phyloP scores from a whole-genome alignment of 176 grass and related monocot species.

The Hsuehochloa calcarea region DNA sequence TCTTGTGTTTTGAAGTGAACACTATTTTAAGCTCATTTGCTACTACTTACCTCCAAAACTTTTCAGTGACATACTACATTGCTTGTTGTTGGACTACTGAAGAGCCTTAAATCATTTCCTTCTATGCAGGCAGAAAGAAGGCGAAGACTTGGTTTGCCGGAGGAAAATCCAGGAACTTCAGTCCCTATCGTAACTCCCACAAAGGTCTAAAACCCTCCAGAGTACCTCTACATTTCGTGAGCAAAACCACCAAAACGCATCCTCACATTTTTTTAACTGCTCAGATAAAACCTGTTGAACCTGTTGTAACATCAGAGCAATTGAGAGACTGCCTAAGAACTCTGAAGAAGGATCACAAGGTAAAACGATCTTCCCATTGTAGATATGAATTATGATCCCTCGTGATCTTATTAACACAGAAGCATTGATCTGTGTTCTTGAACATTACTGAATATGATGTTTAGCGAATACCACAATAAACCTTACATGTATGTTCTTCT shows the following conservation, averaged over 20 bases:
- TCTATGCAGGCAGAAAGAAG: constrained; percentile 70
- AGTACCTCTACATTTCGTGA: background rate
- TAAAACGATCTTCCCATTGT: constrained; percentile 29
- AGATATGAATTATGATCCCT: background rate
- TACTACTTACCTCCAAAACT: background rate
- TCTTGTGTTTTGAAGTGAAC: background rate
- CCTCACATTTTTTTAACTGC: constrained; percentile 25
- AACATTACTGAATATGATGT: background rate
- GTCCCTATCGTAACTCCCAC: constrained; percentile 12
- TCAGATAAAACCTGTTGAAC: constrained; percentile 48
- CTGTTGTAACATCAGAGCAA: constrained; percentile 48
- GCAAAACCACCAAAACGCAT: background rate
- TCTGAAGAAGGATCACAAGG: constrained; percentile 84
- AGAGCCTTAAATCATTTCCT: constrained; percentile 3
- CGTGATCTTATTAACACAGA: background rate
- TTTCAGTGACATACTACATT: background rate
- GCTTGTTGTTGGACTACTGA: background rate
- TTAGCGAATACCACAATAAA: background rate
- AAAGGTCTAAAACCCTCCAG: constrained; percentile 40
- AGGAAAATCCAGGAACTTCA: constrained; percentile 43
- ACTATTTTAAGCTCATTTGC: background rate
- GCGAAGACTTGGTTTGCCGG: constrained; percentile 51
- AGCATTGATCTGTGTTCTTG: background rate
- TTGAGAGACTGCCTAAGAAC: constrained; percentile 64
- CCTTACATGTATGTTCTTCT: background rate